Base-by-base conservation (phyloP, 169 alveolate genomes). In the Plasmodium gallinaceum region DNA sequence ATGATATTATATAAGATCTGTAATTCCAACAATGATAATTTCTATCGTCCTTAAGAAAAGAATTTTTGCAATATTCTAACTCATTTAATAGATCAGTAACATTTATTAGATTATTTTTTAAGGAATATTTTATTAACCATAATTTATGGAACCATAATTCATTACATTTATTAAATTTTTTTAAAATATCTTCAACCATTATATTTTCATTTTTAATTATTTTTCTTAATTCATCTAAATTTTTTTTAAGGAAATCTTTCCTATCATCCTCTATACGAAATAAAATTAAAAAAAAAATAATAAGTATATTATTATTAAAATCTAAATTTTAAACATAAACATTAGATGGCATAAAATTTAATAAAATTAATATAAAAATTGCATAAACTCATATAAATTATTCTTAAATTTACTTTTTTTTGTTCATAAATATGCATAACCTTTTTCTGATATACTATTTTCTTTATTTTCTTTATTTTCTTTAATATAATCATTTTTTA, bases 141-240 rank as follows among this genome's bases (percentile, higher is more conserved):
- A 80, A 26, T 80, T 80, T 80, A 71, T 80, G 90, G 45, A 80
- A 80, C 90, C 90, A 80, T 42, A 80, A 68, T 51, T 80, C 90
- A 32, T 68, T 68, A 32, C 74, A 80, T 60, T 80, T 80, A 48
- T 42, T 68, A 68, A 80, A 80, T 68, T 52, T 80, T 9, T n/a
- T 42, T 48, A 80, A 39, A 54, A 80, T 66, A 16, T 80, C 83
- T 80, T 80, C 90, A 16, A 80, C 64, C 90, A 80, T 68, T 26
- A 8, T 46, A 48, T 80, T 80, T 22, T 80, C 90, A 51, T 80
- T 43, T 80, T 68, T 52, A 71, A 80, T 66, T 58, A 80, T 20
- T 52, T 22, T 57, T 80, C 68, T 80, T 80, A 80, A 60, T 20
- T 68, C 72, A 20, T 68, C 46, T 26, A 14, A 2, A 16, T 9